These are phyloP conservation scores for Colletotrichum orbiculare DNA, from an alignment of 2,329 filamentous ascomycete genomes.

Conservation along the genomic window DNA sequence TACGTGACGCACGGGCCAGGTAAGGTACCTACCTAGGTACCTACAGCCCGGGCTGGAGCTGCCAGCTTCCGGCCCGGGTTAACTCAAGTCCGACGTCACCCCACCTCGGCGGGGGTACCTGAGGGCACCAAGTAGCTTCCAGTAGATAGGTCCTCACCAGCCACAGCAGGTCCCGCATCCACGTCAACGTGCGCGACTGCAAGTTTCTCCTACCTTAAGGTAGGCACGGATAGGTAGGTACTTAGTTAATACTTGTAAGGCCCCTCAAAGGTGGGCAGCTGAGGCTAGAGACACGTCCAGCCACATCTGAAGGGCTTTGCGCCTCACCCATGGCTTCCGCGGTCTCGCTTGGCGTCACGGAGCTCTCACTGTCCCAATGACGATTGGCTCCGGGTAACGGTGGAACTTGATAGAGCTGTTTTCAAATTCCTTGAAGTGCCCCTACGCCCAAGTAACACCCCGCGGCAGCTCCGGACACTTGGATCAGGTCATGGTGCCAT, in stretches of 20 bases:
- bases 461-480: constrained; percentile 11
- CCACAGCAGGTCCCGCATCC: too few species aligned
- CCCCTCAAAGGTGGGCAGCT: background rate
- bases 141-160: too few species aligned
- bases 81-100: constrained; percentile 14
- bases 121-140: too few species aligned
- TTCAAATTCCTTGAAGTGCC: constrained; percentile 1
- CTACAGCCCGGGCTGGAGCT: background rate
- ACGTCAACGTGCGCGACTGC: too few species aligned
- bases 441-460: constrained; percentile 15
- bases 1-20: constrained; percentile 39
- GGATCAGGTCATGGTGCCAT: too few species aligned
- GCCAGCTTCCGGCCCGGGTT: constrained; percentile 17
- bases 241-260: too few species aligned
- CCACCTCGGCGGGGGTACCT: too few species aligned
- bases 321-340: constrained; percentile 1
- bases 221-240: too few species aligned
- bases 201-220: too few species aligned
- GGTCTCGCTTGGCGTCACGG: constrained; percentile 2
- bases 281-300: constrained; percentile 3
- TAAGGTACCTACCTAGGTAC: too few species aligned
- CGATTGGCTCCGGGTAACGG: constrained; percentile 15
- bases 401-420: constrained; percentile 17
- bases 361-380: constrained; percentile 4
- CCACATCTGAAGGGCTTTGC: background rate